Evolutionary conservation across 148 eudicot species (phyloP).

Genomic region (Gaultheria prostrata): DNA sequence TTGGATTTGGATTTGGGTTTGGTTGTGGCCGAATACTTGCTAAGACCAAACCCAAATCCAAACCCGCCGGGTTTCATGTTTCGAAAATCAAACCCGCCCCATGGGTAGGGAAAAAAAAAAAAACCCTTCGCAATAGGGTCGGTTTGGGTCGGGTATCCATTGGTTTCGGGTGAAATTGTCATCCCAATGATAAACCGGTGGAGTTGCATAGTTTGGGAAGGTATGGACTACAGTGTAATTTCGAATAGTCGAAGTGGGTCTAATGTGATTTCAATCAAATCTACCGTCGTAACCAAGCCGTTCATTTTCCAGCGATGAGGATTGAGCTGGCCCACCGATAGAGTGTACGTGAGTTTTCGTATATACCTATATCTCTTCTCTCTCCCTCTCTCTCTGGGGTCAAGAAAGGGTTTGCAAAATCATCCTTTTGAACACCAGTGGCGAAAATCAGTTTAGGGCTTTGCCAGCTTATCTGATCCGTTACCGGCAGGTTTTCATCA

Average conservation of each 20-base stretch:
- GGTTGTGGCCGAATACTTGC: too few species aligned
- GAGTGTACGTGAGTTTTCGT: background rate
- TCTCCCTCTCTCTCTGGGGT: background rate
- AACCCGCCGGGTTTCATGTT: too few species aligned
- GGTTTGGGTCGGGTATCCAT: too few species aligned
- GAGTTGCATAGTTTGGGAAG: background rate
- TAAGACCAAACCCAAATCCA: too few species aligned
- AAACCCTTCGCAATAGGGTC: too few species aligned
- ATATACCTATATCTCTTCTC: background rate
- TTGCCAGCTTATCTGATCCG: background rate
- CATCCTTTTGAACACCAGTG: background rate
- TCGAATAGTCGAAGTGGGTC: background rate
- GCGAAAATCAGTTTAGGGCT: background rate
- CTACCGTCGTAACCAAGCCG: background rate
- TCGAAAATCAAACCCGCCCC: too few species aligned
- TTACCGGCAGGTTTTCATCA: background rate
- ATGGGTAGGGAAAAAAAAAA: too few species aligned
- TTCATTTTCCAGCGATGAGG: conserved; percentile 16
- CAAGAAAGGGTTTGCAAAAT: too few species aligned
- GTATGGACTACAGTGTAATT: background rate
- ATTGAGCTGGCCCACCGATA: conserved; percentile 16
- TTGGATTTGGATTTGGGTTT: too few species aligned
- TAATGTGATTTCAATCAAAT: background rate
- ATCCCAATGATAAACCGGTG: background rate
- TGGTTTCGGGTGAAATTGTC: too few species aligned